Evolutionary conservation across 148 eudicot species (phyloP).

Genomic region (Nepenthes gracilis): DNA sequence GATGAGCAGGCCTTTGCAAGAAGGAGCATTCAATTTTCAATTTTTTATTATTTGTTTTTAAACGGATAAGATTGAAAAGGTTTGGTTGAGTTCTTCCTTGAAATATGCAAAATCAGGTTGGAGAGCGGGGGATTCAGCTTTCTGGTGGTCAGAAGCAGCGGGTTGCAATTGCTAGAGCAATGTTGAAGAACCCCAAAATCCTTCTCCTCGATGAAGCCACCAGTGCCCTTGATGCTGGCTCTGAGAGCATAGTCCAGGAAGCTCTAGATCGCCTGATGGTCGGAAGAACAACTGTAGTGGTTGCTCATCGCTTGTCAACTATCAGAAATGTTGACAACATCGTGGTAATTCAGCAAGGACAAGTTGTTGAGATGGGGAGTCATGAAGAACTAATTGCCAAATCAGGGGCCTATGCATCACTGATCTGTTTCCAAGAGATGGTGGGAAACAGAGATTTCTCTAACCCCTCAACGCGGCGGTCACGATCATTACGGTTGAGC

Average conservation of each 20-base stretch:
- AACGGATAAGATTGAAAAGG: no score
- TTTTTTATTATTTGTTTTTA: no score
- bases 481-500: constrained; percentile 73
- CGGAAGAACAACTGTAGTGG: constrained; percentile 93
- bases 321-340: constrained; percentile 88
- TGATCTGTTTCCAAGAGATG: constrained; percentile 98
- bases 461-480: constrained; percentile 76
- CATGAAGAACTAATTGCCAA: constrained; percentile 86
- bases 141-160: constrained; percentile 99
- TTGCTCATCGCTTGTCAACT: constrained; percentile 95
- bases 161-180: constrained; percentile 97
- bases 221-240: constrained; percentile 92
- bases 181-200: constrained; percentile 92
- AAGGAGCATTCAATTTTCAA: background rate
- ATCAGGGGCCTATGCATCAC: constrained; percentile 77
- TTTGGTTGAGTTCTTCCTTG: no score
- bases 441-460: constrained; percentile 85
- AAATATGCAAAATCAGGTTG: constrained; percentile 32
- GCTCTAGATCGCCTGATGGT: constrained; percentile 98
- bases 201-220: constrained; percentile 98
- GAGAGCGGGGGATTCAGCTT: constrained; percentile 96
- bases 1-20: background rate
- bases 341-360: constrained; percentile 89
- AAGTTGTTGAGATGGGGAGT: constrained; percentile 85
- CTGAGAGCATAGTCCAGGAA: constrained; percentile 96